Evolutionary conservation across 202 grass and related monocot species (phyloP).

Genomic region (Carex arenaria): DNA sequence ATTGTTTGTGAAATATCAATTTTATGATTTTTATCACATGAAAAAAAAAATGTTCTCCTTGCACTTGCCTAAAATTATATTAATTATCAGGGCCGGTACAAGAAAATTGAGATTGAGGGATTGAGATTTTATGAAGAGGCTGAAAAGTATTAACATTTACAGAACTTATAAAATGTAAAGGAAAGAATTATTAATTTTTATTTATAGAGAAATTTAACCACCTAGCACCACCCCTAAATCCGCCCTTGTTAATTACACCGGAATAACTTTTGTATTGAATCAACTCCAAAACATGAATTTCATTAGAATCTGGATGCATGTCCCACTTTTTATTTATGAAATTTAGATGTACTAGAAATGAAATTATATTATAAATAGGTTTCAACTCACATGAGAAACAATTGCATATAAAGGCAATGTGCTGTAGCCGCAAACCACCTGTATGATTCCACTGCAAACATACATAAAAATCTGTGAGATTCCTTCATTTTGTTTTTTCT

Average conservation of each 20-base stretch:
- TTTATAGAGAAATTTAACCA: too few relatives aligned
- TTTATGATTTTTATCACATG: not conserved
- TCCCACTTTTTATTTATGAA: not conserved
- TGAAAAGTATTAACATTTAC: too few relatives aligned
- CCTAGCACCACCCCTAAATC: too few relatives aligned
- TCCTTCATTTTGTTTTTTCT: too few relatives aligned
- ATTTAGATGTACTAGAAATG: not conserved
- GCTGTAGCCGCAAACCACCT: conserved; percentile 41
- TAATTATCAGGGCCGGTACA: too few relatives aligned
- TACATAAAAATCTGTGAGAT: not conserved
- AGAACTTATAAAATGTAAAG: too few relatives aligned
- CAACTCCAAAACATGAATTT: not conserved
- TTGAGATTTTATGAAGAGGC: too few relatives aligned
- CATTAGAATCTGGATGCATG: not conserved
- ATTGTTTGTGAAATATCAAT: not conserved
- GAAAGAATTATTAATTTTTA: too few relatives aligned
- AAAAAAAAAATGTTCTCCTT: not conserved
- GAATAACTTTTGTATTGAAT: not conserved
- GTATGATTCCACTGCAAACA: conserved; percentile 24
- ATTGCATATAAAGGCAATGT: conserved; percentile 36
- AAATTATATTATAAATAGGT: not conserved
- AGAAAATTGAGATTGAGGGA: too few relatives aligned
- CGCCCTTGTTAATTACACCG: too few relatives aligned
- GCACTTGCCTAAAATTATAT: not conserved
- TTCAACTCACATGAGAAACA: conserved; percentile 35